These are phyloP conservation scores for Daldinia decipiens DNA, from an alignment of 495 filamentous ascomycete genomes.

Conservation along the genomic window DNA sequence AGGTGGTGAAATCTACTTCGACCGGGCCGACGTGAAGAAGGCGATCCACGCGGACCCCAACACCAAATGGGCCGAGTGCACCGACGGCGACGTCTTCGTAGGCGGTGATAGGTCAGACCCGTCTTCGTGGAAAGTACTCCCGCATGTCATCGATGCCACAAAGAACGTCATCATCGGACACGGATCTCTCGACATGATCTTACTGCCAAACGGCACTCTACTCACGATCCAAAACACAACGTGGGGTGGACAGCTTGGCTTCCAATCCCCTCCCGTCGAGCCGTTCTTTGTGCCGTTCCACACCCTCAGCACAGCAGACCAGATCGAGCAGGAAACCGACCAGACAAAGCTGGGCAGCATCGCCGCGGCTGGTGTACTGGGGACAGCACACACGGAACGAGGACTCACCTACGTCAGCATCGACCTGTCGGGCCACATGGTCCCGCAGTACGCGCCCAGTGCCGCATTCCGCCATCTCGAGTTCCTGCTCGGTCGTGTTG, in stretches of 20 bases:
- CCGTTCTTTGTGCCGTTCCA: slow-evolving; percentile 77
- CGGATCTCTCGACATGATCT: slow-evolving; percentile 68
- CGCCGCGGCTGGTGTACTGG: slow-evolving; percentile 49
- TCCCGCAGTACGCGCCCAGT: slow-evolving; percentile 50
- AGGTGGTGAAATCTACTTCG: slow-evolving; percentile 76
- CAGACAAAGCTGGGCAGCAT: slow-evolving; percentile 25
- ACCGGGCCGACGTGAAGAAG: slow-evolving; percentile 77
- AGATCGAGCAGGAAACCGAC: slow-evolving; percentile 42
- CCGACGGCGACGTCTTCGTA: slow-evolving; percentile 65
- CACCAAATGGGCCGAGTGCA: slow-evolving; percentile 70
- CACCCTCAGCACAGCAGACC: slow-evolving; percentile 37
- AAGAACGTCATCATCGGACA: slow-evolving; percentile 78
- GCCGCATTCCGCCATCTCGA: slow-evolving; percentile 52
- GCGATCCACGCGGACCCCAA: slow-evolving; percentile 74
- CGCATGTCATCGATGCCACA: slow-evolving; percentile 75
- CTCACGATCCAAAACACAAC: slow-evolving; percentile 87
- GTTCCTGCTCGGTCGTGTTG: slow-evolving; percentile 51
- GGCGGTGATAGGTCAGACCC: slow-evolving; percentile 62
- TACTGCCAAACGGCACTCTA: slow-evolving; percentile 75
- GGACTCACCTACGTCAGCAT: slow-evolving; percentile 52
- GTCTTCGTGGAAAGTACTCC: slow-evolving; percentile 67
- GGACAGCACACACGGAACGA: slow-evolving; percentile 51
- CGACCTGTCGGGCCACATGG: slow-evolving; percentile 50
- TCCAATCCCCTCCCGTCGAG: slow-evolving; percentile 66
- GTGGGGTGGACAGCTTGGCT: slow-evolving; percentile 78